Evolutionary conservation across 2,329 filamentous ascomycete species (phyloP), one percentile per base, ranked within the genome.

Genomic region (Cladosporium sp.): DNA sequence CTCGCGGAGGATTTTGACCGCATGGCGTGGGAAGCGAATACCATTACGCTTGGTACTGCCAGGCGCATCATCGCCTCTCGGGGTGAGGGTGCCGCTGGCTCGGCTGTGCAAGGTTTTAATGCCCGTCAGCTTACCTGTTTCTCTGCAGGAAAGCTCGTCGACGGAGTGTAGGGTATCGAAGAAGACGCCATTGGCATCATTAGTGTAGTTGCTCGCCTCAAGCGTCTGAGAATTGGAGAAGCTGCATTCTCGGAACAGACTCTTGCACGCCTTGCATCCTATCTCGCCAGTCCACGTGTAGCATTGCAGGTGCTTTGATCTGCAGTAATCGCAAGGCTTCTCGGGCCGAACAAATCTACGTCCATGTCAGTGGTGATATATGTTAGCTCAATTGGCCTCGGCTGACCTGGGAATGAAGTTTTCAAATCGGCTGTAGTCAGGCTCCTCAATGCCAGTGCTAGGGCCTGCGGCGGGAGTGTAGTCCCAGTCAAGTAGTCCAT

Each of bases 1-100:
- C 59, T 85, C 84, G 70, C 92, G 92, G 44, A 96, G 71, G 36
- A 89, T 80, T 59, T 86, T 86, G 55, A 93, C 80, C 1, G 89
- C 88, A 58, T 90, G 84, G 56, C 87, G 77, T 4, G 89, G 89
- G 68, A 96, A 91, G 12, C 89, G 81, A 44, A 85, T 82, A 47
- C 83, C 86, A 54, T 82, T 82, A 2, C 63, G 57, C 45, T 64
- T 66, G 8, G 55, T 51, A 51, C 60, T 66, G 12, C 64, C 63
- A 56, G 58, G 69, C 54, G 69, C 58, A 44, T 64, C 64, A 42
- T 67, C 65, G 13, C 50, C 43, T 2, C 58, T 47, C 3, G 60
- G 55, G 20, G 58, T 58, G 2, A 51, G 41, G 3, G 51, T 52
- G 19, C 57, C 54, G 34, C 52, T 57, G 27, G 32, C 51, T 17